phyloP scores from a whole-genome alignment of 2,329 filamentous ascomycete species.

The Exophiala xenobiotica region DNA sequence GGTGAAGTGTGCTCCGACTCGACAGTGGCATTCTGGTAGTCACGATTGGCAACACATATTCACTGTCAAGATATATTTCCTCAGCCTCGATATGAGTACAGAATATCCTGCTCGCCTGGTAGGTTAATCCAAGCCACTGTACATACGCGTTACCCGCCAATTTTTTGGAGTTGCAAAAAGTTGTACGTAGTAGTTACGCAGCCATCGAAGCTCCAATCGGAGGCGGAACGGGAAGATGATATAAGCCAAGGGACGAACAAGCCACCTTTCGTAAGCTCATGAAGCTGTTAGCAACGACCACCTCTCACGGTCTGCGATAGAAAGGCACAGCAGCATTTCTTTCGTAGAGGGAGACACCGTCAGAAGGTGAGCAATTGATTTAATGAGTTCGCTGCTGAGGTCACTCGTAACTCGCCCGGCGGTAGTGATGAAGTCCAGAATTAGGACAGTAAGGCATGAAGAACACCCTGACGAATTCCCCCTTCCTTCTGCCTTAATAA shows the following conservation, averaged over 20 bases:
- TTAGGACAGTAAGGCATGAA: too few relatives aligned
- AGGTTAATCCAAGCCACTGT: neutral
- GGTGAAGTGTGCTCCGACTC: neutral
- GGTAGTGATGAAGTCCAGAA: too few relatives aligned
- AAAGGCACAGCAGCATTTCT: too few relatives aligned
- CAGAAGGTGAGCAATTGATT: too few relatives aligned
- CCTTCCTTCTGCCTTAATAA: too few relatives aligned
- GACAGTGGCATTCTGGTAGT: neutral
- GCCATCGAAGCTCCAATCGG: neutral
- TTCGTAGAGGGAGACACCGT: too few relatives aligned
- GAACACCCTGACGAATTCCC: too few relatives aligned
- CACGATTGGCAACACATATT: neutral
- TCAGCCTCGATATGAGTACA: neutral
- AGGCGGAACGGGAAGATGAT: neutral
- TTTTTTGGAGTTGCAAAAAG: neutral
- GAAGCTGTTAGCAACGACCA: neutral
- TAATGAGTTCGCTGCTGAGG: too few relatives aligned
- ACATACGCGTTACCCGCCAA: neutral
- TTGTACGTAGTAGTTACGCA: neutral
- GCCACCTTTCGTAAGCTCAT: neutral
- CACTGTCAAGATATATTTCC: too few relatives aligned
- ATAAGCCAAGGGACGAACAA: neutral
- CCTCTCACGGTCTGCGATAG: neutral
- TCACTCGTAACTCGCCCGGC: too few relatives aligned
- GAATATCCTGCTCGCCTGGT: neutral